These are phyloP conservation scores for Cordyceps cateniannulata DNA, from an alignment of 2,329 filamentous ascomycete species.

Conservation along the genomic window DNA sequence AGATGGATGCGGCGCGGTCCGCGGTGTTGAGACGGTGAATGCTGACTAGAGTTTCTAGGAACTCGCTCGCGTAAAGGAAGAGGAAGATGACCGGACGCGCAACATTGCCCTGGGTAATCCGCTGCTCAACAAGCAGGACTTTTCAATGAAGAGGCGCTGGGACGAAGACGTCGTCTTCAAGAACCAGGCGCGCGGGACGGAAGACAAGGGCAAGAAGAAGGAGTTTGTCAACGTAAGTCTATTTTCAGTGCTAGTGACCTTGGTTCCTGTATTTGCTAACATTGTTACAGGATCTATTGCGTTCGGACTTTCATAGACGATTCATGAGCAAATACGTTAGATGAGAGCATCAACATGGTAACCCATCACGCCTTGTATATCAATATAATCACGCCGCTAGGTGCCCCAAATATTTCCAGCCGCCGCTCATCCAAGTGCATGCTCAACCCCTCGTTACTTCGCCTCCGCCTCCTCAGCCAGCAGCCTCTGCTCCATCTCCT, in stretches of 20 bases:
- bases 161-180: conserved; percentile 99
- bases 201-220: conserved; percentile 80
- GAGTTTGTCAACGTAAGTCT: conserved; percentile 88
- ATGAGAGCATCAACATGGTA: conserved; percentile 25
- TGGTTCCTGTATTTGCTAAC: conserved; percentile 20
- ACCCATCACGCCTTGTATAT: conserved; percentile 15
- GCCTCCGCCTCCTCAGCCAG: conserved; percentile 33
- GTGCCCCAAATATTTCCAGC: too few species aligned
- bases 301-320: conserved; percentile 94
- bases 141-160: conserved; percentile 88
- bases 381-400: too few species aligned
- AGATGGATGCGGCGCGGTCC: neutral
- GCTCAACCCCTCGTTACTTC: neutral
- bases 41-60: conserved; percentile 45
- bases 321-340: conserved; percentile 77
- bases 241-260: neutral
- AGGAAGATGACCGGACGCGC: conserved; percentile 75
- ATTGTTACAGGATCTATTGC: conserved; percentile 62
- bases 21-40: too few species aligned
- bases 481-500: conserved; percentile 64
- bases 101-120: conserved; percentile 93
- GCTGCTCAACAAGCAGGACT: conserved; percentile 80
- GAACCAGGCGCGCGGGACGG: conserved; percentile 92
- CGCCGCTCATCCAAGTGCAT: conserved; percentile 10
- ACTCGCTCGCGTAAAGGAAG: conserved; percentile 69